phyloP scores from a whole-genome alignment of 805 yeast species.

The Candida pseudoglaebosa region DNA sequence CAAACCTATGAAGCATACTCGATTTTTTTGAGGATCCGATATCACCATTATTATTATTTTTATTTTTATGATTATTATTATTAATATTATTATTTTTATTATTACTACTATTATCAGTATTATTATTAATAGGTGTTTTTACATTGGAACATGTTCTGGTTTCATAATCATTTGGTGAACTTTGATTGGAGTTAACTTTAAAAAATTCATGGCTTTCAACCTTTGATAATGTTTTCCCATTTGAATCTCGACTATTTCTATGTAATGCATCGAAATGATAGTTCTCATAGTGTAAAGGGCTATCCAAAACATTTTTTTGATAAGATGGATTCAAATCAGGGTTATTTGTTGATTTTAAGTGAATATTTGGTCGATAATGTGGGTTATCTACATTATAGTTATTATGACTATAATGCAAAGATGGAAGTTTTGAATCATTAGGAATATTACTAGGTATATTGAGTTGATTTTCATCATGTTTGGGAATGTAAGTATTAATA shows the following conservation, averaged over 20 bases:
- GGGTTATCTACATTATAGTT: no score
- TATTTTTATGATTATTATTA: neutral
- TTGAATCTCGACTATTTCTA: no score
- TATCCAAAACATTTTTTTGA: neutral
- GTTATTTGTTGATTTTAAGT: neutral
- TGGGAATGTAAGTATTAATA: no score
- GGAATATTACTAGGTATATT: no score
- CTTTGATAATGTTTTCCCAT: no score
- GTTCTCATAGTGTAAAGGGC: constrained; percentile 1
- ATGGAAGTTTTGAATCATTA: no score
- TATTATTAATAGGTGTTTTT: neutral
- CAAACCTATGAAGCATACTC: neutral
- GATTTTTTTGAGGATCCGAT: no score
- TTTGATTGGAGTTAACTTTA: neutral
- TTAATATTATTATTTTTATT: neutral
- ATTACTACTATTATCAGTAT: neutral
- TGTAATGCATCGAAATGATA: neutral
- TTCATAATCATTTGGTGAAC: no score
- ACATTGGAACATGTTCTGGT: neutral
- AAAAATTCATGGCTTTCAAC: neutral
- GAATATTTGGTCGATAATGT: neutral
- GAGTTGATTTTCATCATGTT: no score
- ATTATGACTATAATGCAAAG: no score
- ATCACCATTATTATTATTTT: no score
- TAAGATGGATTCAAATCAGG: neutral